These are phyloP conservation scores for Ganoderma boninense DNA, from an alignment of 1,284 basidiomycete species.

Conservation along the genomic window DNA sequence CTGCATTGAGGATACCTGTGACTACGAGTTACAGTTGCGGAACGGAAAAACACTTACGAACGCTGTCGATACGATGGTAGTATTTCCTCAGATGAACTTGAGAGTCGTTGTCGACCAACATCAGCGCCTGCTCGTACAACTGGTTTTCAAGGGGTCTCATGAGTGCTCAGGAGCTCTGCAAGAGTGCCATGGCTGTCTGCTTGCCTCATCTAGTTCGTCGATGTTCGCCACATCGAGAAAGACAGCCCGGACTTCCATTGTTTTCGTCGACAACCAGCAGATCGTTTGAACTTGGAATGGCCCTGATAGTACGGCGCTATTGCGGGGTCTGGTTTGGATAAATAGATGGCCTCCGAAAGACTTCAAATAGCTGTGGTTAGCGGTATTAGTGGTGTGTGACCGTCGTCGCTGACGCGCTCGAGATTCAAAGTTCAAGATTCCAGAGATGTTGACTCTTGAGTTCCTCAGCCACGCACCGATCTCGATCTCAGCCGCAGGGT, in stretches of 20 bases:
- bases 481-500: neutral
- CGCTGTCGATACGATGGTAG: constrained; percentile 75
- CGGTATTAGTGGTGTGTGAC: neutral
- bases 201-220: constrained; percentile 56
- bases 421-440: neutral
- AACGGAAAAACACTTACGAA: constrained; percentile 57
- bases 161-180: constrained; percentile 3
- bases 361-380: neutral
- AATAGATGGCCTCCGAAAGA: neutral
- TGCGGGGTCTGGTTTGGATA: neutral
- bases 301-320: too few species aligned
- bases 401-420: neutral
- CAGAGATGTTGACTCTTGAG: neutral
- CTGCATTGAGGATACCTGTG: constrained; percentile 45
- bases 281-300: neutral
- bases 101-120: constrained; percentile 62
- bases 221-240: constrained; percentile 37
- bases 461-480: neutral
- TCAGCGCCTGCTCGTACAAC: constrained; percentile 66
- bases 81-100: constrained; percentile 65
- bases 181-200: constrained; percentile 33
- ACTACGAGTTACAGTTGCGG: neutral
- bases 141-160: constrained; percentile 36
- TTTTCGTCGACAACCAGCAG: neutral
- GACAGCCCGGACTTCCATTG: constrained; percentile 68